A percentile compares a stretch with the other conserved stretches of the same genome.
Conservation (phyloP, 495 filamentous ascomycete species). For the Margaritispora aquatica region DNA sequence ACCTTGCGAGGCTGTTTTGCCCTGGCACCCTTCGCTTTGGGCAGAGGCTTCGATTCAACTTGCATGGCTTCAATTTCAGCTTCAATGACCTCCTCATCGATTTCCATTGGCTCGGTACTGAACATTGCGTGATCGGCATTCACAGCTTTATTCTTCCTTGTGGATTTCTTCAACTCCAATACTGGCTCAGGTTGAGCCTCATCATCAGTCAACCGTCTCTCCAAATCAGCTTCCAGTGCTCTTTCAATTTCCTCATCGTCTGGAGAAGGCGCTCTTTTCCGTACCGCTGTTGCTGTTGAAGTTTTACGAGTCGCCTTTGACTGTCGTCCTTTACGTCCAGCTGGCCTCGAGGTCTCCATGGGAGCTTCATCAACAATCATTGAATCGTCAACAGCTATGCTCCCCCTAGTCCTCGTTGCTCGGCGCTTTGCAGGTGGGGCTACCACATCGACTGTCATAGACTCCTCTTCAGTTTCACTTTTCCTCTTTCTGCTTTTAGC, state of each 20-base stretch:
- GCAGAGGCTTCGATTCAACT: conserved; percentile 26
- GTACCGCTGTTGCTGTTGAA: conserved; percentile 46
- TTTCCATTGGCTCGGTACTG: conserved; percentile 30
- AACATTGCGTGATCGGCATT: conserved; percentile 35
- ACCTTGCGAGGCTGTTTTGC: conserved; percentile 22
- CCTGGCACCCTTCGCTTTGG: conserved; percentile 34
- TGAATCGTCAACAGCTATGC: conserved; percentile 11
- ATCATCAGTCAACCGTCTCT: conserved; percentile 49
- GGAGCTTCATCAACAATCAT: conserved; percentile 3
- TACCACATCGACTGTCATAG: conserved; percentile 26
- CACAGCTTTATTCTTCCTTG: conserved; percentile 4
- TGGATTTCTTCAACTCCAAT: not conserved
- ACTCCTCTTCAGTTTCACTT: conserved; percentile 45
- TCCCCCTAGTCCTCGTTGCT: conserved; percentile 45
- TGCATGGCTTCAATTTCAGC: conserved; percentile 38
- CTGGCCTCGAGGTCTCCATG: conserved; percentile 12
- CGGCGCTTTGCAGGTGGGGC: conserved; percentile 61
- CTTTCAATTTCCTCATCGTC: conserved; percentile 66
- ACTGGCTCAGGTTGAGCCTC: conserved; percentile 27
- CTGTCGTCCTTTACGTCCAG: conserved; percentile 15
- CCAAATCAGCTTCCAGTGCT: conserved; percentile 61
- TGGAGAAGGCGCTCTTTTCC: conserved; percentile 39
- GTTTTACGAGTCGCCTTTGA: conserved; percentile 20
- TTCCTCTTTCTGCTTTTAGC: conserved; percentile 57
- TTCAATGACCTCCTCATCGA: conserved; percentile 40